Conservation (phyloP, 164 flowering plant species). For the Dillenia turbinata region DNA sequence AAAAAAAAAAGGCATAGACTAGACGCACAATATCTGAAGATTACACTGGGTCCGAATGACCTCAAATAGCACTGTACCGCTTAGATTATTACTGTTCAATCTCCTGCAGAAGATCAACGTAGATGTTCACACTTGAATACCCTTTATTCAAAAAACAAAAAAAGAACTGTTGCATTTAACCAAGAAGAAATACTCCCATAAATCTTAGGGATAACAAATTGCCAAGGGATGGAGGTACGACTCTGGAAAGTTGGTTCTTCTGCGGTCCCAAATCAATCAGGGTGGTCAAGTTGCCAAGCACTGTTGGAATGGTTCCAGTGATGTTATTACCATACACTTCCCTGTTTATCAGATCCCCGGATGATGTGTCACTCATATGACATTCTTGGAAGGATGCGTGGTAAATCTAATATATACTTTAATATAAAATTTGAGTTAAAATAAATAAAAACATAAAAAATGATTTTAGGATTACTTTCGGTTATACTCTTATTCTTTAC, state of each 20-base stretch:
- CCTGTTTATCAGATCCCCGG: conserved; percentile 6
- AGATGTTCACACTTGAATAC: no score
- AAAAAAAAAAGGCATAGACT: no score
- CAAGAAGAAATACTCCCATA: conserved; percentile 13
- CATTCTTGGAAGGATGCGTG: no score
- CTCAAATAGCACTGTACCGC: conserved; percentile 9
- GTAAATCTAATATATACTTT: no score
- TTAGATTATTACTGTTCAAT: conserved; percentile 14
- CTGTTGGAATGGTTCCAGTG: conserved; percentile 15
- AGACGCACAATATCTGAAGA: conserved; percentile 11
- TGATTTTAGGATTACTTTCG: no score
- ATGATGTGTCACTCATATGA: no score
- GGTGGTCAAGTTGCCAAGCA: conserved; percentile 12
- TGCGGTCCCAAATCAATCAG: conserved; percentile 17
- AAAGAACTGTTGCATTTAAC: neutral
- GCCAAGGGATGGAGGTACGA: conserved; percentile 23
- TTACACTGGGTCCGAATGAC: conserved; percentile 1
- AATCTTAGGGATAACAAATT: conserved; percentile 10
- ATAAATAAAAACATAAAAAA: no score
- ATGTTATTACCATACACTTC: conserved; percentile 8
- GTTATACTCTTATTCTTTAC: no score
- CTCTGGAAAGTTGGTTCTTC: conserved; percentile 16
- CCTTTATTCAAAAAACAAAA: neutral
- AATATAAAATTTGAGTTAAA: no score
- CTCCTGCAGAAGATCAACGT: conserved; percentile 10